These are phyloP conservation scores for Naegleria lovaniensis DNA, from an alignment of 208 protist genomes.

Conservation along the genomic window DNA sequence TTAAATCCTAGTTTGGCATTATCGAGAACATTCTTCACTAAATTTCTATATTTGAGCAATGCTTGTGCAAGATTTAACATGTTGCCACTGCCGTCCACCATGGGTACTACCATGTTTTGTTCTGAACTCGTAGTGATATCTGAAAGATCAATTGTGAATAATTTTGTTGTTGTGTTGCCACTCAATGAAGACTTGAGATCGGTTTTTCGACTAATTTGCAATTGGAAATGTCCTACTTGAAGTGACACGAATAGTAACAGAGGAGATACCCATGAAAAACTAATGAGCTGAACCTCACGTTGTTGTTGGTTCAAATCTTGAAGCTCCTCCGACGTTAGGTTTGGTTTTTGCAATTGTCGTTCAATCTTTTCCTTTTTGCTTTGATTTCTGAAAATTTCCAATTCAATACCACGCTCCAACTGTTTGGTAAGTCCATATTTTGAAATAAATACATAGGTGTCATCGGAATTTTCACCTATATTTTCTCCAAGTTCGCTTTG, in stretches of 20 bases:
- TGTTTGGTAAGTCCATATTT: not conserved
- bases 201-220: not conserved
- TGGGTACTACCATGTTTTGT: not conserved
- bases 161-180: not conserved
- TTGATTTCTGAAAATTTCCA: not conserved
- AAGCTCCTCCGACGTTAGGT: not conserved
- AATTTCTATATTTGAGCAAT: not conserved
- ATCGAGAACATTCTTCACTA: not conserved
- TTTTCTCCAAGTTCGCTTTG: not conserved
- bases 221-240: not conserved
- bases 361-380: not conserved
- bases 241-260: not conserved
- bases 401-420: not conserved
- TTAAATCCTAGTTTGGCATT: not conserved
- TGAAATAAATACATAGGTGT: not conserved
- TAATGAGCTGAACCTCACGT: not conserved
- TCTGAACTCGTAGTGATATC: not conserved
- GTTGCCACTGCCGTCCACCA: not conserved
- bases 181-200: not conserved
- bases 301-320: not conserved
- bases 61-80: not conserved
- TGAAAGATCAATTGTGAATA: not conserved
- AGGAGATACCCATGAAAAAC: not conserved
- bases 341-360: not conserved
- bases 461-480: not conserved